Percentiles rank a stretch among this genome's conserved stretches.
Conservation (phyloP, 805 yeast genomes). For the Nakazawaea holstii region DNA sequence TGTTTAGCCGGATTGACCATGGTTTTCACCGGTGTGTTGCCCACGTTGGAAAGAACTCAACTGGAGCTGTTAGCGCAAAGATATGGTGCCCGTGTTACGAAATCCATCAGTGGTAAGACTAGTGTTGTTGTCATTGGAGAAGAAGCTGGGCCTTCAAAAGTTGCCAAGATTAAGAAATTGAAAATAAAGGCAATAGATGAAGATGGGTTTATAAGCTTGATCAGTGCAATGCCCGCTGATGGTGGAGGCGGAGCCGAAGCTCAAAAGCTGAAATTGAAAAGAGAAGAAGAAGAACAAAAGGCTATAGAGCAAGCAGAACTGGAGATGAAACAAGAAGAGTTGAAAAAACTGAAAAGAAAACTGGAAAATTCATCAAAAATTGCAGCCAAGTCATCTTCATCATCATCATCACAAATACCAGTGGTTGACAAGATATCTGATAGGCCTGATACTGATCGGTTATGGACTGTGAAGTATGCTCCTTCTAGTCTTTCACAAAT, state of each 20-base stretch:
- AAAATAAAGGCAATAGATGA: slow-evolving; percentile 80
- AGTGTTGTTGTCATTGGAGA: slow-evolving; percentile 86
- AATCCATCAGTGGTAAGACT: slow-evolving; percentile 81
- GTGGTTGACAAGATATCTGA: slow-evolving; percentile 24
- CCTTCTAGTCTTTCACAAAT: slow-evolving; percentile 72
- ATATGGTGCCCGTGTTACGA: slow-evolving; percentile 89
- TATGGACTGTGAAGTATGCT: slow-evolving; percentile 94
- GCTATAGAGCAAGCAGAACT: slow-evolving; percentile 47
- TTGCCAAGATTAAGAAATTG: slow-evolving; percentile 68
- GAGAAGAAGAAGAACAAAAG: slow-evolving; percentile 58
- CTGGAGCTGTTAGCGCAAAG: slow-evolving; percentile 73
- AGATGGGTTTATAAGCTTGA: slow-evolving; percentile 73
- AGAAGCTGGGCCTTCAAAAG: slow-evolving; percentile 96
- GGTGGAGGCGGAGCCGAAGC: slow-evolving; percentile 89
- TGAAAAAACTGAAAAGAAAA: slow-evolving; percentile 22
- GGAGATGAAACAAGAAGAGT: slow-evolving; percentile 35
- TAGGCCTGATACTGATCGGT: slow-evolving; percentile 50
- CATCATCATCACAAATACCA: not conserved
- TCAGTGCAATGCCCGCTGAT: slow-evolving; percentile 78
- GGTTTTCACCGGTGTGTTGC: slow-evolving; percentile 89
- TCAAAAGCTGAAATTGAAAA: slow-evolving; percentile 61
- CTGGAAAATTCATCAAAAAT: slow-evolving; percentile 13
- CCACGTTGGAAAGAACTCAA: slow-evolving; percentile 69
- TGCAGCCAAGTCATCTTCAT: not conserved
- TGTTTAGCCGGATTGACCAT: slow-evolving; percentile 86